phyloP scores from a whole-genome alignment of 75 land plant species.

The Selaginella tamariscina region DNA sequence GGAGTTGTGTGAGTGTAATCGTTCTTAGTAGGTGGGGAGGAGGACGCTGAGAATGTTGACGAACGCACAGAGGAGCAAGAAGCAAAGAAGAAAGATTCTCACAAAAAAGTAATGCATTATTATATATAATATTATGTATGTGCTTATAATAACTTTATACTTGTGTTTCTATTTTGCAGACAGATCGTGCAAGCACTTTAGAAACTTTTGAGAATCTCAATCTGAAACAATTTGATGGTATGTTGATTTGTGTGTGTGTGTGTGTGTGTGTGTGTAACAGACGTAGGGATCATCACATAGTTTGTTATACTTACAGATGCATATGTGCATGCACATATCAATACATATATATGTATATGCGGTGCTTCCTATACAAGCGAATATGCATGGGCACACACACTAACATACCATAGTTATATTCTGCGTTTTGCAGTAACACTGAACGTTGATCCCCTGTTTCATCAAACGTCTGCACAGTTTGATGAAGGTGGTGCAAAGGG shows the following conservation, averaged over 20 bases:
- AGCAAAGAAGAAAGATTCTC: background rate
- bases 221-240: slow-evolving; percentile 94
- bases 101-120: background rate
- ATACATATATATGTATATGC: too few relatives aligned
- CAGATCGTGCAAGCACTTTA: slow-evolving; percentile 38
- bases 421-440: slow-evolving; percentile 51
- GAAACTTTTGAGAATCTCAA: slow-evolving; percentile 83
- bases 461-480: slow-evolving; percentile 95
- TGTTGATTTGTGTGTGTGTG: too few relatives aligned
- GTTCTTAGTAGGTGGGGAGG: too few relatives aligned
- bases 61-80: background rate
- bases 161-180: slow-evolving; percentile 9
- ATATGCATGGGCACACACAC: too few relatives aligned
- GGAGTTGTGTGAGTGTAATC: too few relatives aligned
- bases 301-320: too few relatives aligned
- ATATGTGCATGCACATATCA: too few relatives aligned
- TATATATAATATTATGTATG: background rate
- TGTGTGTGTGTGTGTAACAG: too few relatives aligned
- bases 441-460: slow-evolving; percentile 89
- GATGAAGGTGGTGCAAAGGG: slow-evolving; percentile 99
- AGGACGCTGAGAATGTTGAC: background rate
- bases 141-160: background rate
- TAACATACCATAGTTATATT: too few relatives aligned
- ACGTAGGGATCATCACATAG: too few relatives aligned
- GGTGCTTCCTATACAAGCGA: too few relatives aligned